Evolutionary conservation across 495 filamentous ascomycete species (phyloP).

Genomic region (Penicillium ochrochloron): DNA sequence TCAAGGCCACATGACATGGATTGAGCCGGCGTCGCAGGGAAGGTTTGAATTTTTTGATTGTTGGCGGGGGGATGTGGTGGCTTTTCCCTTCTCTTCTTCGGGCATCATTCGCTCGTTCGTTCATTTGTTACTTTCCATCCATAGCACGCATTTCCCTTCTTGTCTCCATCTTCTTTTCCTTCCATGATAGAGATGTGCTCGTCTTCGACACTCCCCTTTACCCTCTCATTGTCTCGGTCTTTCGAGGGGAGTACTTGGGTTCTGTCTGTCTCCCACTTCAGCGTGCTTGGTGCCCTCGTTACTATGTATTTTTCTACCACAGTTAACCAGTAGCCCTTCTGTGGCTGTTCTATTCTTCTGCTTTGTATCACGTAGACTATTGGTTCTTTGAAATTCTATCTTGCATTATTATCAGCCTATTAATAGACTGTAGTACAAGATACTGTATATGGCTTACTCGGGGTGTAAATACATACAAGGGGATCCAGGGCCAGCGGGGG

Average conservation of each 20-base stretch:
- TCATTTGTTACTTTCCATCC: conserved; percentile 1
- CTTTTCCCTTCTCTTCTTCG: no score
- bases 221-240: not conserved
- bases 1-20: conserved; percentile 27
- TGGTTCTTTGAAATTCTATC: no score
- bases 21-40: conserved; percentile 31
- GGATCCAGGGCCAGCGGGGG: not conserved
- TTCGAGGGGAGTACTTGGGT: not conserved
- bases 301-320: not conserved
- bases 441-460: not conserved
- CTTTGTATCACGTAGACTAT: not conserved
- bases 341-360: not conserved
- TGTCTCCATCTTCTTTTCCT: not conserved
- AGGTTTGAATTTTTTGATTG: not conserved
- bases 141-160: not conserved
- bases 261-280: not conserved
- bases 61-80: not conserved
- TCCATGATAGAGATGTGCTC: not conserved
- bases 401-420: no score
- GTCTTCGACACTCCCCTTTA: not conserved
- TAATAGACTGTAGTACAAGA: not conserved
- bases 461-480: not conserved
- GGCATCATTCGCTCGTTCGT: not conserved
- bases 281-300: not conserved
- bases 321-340: not conserved